phyloP scores from a whole-genome alignment of 306 rosid species.

The Prunus dulcis region DNA sequence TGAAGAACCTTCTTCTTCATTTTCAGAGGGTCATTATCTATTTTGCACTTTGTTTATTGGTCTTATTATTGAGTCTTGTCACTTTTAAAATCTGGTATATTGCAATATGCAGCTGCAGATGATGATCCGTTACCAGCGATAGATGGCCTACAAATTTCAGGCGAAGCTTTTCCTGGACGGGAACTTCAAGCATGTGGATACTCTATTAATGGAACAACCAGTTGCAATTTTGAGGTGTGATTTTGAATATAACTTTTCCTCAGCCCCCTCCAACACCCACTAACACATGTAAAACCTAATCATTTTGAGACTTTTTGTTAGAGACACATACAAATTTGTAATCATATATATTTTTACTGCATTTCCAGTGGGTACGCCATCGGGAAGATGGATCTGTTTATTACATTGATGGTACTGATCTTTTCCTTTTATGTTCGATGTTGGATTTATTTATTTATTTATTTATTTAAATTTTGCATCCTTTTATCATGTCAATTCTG shows the following conservation, averaged over 20 bases:
- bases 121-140: slow-evolving; percentile 94
- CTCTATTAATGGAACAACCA: slow-evolving; percentile 87
- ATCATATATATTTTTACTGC: slow-evolving; percentile 26
- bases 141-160: slow-evolving; percentile 82
- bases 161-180: slow-evolving; percentile 84
- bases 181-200: slow-evolving; percentile 88
- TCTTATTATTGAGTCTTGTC: slow-evolving; percentile 7
- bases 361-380: slow-evolving; percentile 82
- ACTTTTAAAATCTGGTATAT: background rate
- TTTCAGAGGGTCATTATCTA: slow-evolving; percentile 72
- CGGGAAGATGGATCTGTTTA: slow-evolving; percentile 88
- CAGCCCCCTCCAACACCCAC: background rate
- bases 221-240: slow-evolving; percentile 92
- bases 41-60: slow-evolving; percentile 17
- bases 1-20: slow-evolving; percentile 94
- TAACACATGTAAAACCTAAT: background rate
- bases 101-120: slow-evolving; percentile 66
- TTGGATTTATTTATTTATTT: background rate
- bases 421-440: slow-evolving; percentile 9
- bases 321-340: slow-evolving; percentile 18
- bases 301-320: slow-evolving; percentile 2
- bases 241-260: slow-evolving; percentile 17
- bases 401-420: slow-evolving; percentile 73
- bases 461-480: too few relatives aligned
- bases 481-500: slow-evolving; percentile 14